Evolutionary conservation across 257 asterid species (phyloP), one percentile per base, ranked within the genome.

Genomic region (Phtheirospermum japonicum): DNA sequence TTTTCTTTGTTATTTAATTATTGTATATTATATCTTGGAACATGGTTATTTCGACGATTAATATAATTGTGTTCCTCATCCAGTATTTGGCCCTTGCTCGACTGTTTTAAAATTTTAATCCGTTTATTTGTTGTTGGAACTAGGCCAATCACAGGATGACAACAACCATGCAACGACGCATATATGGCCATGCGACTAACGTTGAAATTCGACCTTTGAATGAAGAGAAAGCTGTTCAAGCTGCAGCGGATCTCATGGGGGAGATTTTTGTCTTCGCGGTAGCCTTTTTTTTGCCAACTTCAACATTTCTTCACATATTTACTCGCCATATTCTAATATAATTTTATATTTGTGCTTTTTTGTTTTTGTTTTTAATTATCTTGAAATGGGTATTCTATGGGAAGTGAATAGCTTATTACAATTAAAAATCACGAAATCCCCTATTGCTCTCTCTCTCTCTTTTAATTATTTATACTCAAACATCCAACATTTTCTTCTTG

Each of bases 211-310:
- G 97, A 34, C 99, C 97, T 45, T 68, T 93, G 79, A 75, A 93
- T 67, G 97, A 87, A 81, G 97, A 93, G 81, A 93, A 84, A 71
- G 99, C 97, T 30, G 97, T 93, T 71, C 97, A 89, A 72, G 94
- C 88, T 56, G 95, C 97, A 48, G 95, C 75, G 26, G 96, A 93
- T 77, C 96, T 89, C 73, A 69, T 93, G 10, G 99, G 99, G 62
- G 97, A 93, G 70, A 0, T 76, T 37, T 93, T 93, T 72, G 73
- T 93, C 75, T 93, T 93, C 79, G 70, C 86, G 80, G 97, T 93
- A 87, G 7, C 50, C 65, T 61, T 74, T 61, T 54, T 61, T 46
- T 56, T n/a, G n/a, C 66, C 60, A 28, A 63, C 65, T 69, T 68
- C 46, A 52, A 20, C 54, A 54, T 74, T 28, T 52, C 58, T 13